A percentile compares a stretch with the other conserved stretches of the same genome.
phyloP scores from a whole-genome alignment of 441 rosid genomes.

The Bruguiera hainesii region DNA sequence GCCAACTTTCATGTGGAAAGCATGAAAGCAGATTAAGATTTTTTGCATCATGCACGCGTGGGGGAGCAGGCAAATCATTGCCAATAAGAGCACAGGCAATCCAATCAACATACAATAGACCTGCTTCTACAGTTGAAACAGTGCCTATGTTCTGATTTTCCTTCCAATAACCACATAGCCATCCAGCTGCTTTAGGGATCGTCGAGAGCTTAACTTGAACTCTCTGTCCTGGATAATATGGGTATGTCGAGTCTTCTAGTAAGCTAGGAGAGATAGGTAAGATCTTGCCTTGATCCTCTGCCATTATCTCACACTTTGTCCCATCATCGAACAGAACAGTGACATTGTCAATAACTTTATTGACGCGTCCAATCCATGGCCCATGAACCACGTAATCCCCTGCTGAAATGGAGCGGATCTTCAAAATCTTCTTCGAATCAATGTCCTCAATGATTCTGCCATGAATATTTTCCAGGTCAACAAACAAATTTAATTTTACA shows the following conservation, averaged over 20 bases:
- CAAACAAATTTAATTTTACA: conserved; percentile 45
- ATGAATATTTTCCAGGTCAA: conserved; percentile 57
- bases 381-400: conserved; percentile 78
- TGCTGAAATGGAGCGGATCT: conserved; percentile 53
- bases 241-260: conserved; percentile 65
- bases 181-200: conserved; percentile 52
- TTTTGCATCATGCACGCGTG: conserved; percentile 46
- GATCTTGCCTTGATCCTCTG: conserved; percentile 52
- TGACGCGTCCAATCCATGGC: conserved; percentile 80
- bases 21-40: conserved; percentile 57
- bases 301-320: conserved; percentile 56
- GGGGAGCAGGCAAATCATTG: conserved; percentile 42
- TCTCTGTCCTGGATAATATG: conserved; percentile 87
- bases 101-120: conserved; percentile 76
- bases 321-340: conserved; percentile 72
- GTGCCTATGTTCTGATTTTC: conserved; percentile 62
- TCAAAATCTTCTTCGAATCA: conserved; percentile 55
- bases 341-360: conserved; percentile 62
- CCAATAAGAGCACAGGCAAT: conserved; percentile 51
- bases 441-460: conserved; percentile 59
- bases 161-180: conserved; percentile 77
- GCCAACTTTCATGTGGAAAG: conserved; percentile 81
- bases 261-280: conserved; percentile 53
- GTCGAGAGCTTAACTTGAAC: conserved; percentile 51
- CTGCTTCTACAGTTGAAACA: conserved; percentile 60